Evolutionary conservation across 805 yeast species (phyloP).

Genomic region (Cyberlindnera sargentensis): DNA sequence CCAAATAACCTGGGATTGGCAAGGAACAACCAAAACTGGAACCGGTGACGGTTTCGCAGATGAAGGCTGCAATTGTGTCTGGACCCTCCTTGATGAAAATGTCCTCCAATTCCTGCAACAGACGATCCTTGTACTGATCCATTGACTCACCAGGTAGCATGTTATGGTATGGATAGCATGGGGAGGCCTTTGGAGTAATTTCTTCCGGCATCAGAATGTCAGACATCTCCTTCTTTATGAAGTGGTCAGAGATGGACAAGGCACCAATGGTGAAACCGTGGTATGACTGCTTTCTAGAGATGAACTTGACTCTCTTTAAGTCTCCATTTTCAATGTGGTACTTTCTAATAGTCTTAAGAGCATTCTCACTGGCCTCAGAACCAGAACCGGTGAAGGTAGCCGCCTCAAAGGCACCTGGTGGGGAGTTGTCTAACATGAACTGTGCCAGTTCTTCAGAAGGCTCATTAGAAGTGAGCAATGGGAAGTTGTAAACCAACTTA

Average conservation of each 20-base stretch:
- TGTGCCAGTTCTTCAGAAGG: slow-evolving; percentile 36
- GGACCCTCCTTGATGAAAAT: slow-evolving; percentile 36
- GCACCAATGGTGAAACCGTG: slow-evolving; percentile 45
- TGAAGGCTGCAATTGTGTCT: slow-evolving; percentile 35
- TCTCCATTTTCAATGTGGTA: slow-evolving; percentile 38
- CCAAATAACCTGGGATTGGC: slow-evolving; percentile 39
- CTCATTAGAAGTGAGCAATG: slow-evolving; percentile 24
- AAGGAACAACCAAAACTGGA: slow-evolving; percentile 38
- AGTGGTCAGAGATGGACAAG: slow-evolving; percentile 33
- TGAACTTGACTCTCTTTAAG: slow-evolving; percentile 33
- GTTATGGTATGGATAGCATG: slow-evolving; percentile 26
- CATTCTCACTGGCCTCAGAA: slow-evolving; percentile 61
- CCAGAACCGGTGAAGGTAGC: slow-evolving; percentile 52
- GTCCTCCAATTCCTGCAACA: slow-evolving; percentile 36
- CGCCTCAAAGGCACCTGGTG: slow-evolving; percentile 35
- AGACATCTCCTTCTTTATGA: slow-evolving; percentile 30
- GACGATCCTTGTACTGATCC: slow-evolving; percentile 32
- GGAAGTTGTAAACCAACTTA: slow-evolving; percentile 32
- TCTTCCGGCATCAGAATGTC: slow-evolving; percentile 22
- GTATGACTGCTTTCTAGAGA: slow-evolving; percentile 39
- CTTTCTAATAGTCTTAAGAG: slow-evolving; percentile 48
- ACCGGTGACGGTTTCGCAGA: slow-evolving; percentile 41
- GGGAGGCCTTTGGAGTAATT: slow-evolving; percentile 22
- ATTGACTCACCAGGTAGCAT: slow-evolving; percentile 27
- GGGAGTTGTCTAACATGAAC: slow-evolving; percentile 38